Conservation (phyloP, 169 alveolate genomes). For the Cryptosporidium andersoni region DNA sequence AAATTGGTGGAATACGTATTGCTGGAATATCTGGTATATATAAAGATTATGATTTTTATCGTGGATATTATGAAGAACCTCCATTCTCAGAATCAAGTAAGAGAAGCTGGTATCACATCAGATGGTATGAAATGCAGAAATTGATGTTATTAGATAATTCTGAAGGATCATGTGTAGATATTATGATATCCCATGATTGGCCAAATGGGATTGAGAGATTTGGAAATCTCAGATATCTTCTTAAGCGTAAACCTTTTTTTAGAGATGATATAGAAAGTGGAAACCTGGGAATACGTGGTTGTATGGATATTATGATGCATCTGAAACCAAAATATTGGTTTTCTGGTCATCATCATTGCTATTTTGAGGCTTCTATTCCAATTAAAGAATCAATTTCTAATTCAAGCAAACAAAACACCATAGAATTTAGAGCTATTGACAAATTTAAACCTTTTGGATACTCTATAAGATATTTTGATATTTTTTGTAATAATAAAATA, state of each 20-base stretch:
- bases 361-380: slow-evolving; percentile 74
- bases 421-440: slow-evolving; percentile 68
- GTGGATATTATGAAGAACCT: slow-evolving; percentile 88
- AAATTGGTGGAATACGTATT: slow-evolving; percentile 87
- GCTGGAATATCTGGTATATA: slow-evolving; percentile 96
- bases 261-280: slow-evolving; percentile 71
- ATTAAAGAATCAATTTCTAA: not conserved
- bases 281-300: slow-evolving; percentile 75
- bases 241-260: slow-evolving; percentile 83
- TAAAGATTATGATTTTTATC: slow-evolving; percentile 81
- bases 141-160: slow-evolving; percentile 73
- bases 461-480: slow-evolving; percentile 43
- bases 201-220: slow-evolving; percentile 87
- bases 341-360: slow-evolving; percentile 83
- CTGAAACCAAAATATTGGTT: slow-evolving; percentile 81
- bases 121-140: slow-evolving; percentile 90
- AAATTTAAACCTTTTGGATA: slow-evolving; percentile 29
- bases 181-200: slow-evolving; percentile 96
- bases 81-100: slow-evolving; percentile 86
- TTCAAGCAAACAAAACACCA: slow-evolving; percentile 1
- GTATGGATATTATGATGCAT: slow-evolving; percentile 59
- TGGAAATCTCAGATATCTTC: slow-evolving; percentile 82
- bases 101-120: slow-evolving; percentile 87
- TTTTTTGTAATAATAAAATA: not conserved
- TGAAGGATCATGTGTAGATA: slow-evolving; percentile 79